Conservation (phyloP, 352 stramenopile species). For the Phytopythium delawarense region DNA sequence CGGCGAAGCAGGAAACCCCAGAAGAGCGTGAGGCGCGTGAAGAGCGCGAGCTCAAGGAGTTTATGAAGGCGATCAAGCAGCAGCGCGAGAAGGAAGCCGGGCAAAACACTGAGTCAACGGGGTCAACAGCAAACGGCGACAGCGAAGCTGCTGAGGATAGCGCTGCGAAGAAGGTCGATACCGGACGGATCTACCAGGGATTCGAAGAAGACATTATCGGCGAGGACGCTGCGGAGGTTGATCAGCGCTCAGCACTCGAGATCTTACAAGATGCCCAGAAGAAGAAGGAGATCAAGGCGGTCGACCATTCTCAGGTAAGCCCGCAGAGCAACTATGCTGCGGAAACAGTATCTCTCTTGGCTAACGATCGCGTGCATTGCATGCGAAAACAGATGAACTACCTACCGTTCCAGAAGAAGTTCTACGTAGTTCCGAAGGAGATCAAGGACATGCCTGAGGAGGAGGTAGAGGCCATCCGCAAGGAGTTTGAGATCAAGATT, state of each 20-base stretch:
- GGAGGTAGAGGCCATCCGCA: conserved; percentile 72
- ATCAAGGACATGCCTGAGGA: conserved; percentile 89
- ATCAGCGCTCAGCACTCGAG: conserved; percentile 83
- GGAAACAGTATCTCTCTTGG: background rate
- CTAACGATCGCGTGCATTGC: background rate
- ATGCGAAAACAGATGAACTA: conserved; percentile 87
- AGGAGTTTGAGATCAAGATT: conserved; percentile 95
- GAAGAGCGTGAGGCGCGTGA: conserved; percentile 71
- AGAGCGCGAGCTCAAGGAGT: conserved; percentile 78
- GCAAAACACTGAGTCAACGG: conserved; percentile 4
- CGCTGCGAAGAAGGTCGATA: conserved; percentile 51
- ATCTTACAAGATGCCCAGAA: conserved; percentile 90
- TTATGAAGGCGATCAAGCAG: conserved; percentile 80
- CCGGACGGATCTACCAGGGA: conserved; percentile 78
- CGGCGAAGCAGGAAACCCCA: conserved; percentile 33
- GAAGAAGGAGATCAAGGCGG: conserved; percentile 93
- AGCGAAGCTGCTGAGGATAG: conserved; percentile 10
- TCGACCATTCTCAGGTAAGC: conserved; percentile 91
- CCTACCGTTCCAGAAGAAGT: conserved; percentile 97
- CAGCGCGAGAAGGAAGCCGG: conserved; percentile 60
- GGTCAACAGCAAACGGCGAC: conserved; percentile 2
- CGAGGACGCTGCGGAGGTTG: conserved; percentile 71
- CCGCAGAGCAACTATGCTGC: too few relatives aligned
- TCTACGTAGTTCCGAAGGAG: conserved; percentile 96
- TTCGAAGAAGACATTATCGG: conserved; percentile 83